Evolutionary conservation across 352 stramenopile genomes (phyloP).

Genomic region (Phytopythium aichiense): DNA sequence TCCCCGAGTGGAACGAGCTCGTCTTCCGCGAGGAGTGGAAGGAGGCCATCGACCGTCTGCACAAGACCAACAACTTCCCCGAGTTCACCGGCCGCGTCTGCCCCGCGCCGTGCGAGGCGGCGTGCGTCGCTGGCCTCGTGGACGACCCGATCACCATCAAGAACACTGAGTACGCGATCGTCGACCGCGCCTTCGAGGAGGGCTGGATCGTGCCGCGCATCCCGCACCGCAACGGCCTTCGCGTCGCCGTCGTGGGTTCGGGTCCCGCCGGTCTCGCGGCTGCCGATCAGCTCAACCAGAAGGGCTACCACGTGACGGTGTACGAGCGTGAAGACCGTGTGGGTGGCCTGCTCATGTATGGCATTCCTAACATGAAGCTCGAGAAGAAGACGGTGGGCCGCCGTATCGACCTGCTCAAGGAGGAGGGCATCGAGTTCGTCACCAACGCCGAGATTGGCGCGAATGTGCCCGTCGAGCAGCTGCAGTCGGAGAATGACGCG

Average conservation of each 20-base stretch:
- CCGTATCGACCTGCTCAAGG: slow-evolving; percentile 90
- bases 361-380: slow-evolving; percentile 99
- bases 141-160: slow-evolving; percentile 98
- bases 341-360: slow-evolving; percentile 97
- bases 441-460: slow-evolving; percentile 93
- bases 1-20: slow-evolving; percentile 98
- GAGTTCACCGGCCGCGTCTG: slow-evolving; percentile 98
- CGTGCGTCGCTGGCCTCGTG: slow-evolving; percentile 94
- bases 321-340: slow-evolving; percentile 96
- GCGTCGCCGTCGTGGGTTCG: slow-evolving; percentile 94
- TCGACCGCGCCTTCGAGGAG: slow-evolving; percentile 95
- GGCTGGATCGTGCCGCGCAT: slow-evolving; percentile 94
- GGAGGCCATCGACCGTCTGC: slow-evolving; percentile 94
- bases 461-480: slow-evolving; percentile 75
- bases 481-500: slow-evolving; percentile 84
- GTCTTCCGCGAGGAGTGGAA: slow-evolving; percentile 97
- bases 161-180: slow-evolving; percentile 98
- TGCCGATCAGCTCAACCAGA: slow-evolving; percentile 97
- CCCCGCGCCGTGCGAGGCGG: slow-evolving; percentile 95
- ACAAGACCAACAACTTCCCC: slow-evolving; percentile 99
- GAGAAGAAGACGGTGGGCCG: slow-evolving; percentile 97
- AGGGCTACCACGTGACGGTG: slow-evolving; percentile 96
- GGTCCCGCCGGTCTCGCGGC: slow-evolving; percentile 90
- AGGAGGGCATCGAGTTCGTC: slow-evolving; percentile 98
- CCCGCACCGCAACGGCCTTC: slow-evolving; percentile 92